Base-by-base conservation (phyloP, 495 filamentous ascomycete species). In the Talaromyces ruber region DNA sequence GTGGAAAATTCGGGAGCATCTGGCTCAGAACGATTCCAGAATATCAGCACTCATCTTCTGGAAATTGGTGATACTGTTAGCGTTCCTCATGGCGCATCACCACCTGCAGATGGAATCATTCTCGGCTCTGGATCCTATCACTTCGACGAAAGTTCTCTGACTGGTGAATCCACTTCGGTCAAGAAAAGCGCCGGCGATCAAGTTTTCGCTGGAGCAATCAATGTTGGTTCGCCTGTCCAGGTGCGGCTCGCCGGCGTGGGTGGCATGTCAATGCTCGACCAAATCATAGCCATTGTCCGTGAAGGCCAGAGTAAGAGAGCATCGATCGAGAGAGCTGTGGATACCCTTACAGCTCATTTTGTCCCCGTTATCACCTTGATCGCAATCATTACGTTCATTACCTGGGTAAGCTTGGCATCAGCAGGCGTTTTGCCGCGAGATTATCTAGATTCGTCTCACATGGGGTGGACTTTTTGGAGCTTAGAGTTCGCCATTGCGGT, bases 401-500 rank as follows among this genome's bases (percentile, higher is more conserved):
- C 88, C 43, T 98, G 93, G 93, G 78, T 97, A n/a, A 72, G 79
- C 0, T 78, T 97, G 16, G 92, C 92, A 0, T 66, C 85, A 28
- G 84, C 87, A 2, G 89, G 90, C 6, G 67, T 68, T 4, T 77
- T 97, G 6, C 85, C 91, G 0, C 65, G 60, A 2, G 80, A 86
- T 62, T 96, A 86, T 65, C 79, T 90, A 7, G 86, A 88, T 57
- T 70, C 76, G 30, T 77, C 82, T 7, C 79, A 83, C 22, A 91
- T 90, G 28, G 88, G 90, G 11, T 96, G 91, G 91, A 80, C 88
- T 0, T 87, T 90, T 22, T 98, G 92, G 84, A 88, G 90, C 22
- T 76, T 98, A 34, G 86, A 93, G 59, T 98, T 98, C 69, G 90
- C 93, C 0, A 97, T 97, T 64, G 85, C 93, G 3, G 93, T 97